Base-by-base conservation (phyloP, 495 filamentous ascomycete genomes). In the Aspergillus bridgeri region DNA sequence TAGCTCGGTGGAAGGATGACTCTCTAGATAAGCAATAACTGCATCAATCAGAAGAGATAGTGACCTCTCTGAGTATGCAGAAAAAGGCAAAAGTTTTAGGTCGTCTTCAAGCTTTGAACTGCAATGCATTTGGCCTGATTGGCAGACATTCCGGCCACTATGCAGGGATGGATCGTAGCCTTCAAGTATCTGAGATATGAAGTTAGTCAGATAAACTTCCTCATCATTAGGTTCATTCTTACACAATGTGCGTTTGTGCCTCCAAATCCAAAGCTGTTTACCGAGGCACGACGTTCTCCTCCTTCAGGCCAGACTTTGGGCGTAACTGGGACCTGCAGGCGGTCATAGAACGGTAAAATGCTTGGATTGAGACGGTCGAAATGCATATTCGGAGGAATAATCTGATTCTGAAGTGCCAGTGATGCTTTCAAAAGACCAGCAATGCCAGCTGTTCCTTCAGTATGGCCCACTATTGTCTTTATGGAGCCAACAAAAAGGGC, bases 231-330 rank as follows among this genome's bases (percentile, higher is more conserved):
- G 18, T 15, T 18, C 9, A 24, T n/a, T 45, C 17, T 6, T 44
- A n/a, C 44, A 21, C 9, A 45, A 59, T 88, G 85, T 0, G 82
- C 77, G 59, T 88, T 88, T 17, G 81, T 76, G 42, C 86, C 86
- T 23, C 86, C 86, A 63, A 85, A 88, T 0, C 86, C 85, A 57
- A 86, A 87, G 8, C 63, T 64, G 42, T 71, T 71, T 0, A 73
- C 66, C 56, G 65, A 67, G 3, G 62, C 68, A 5, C 70, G 66
- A 29, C 20, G 48, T 48, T 5, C 53, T 3, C 1, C 83, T 82
- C n/a, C 17, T 50, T 25, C 6, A 6, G 48, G 48, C 48, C 48
- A 50, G 48, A 11, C 22, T 23, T 8, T 18, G 8, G 17, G 24
- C 3, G 79, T 1, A 77, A 81, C 0, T 54, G 43, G 22, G 24